phyloP scores from a whole-genome alignment of 2,329 filamentous ascomycete genomes.

The Torrubiellomyces zombiae region DNA sequence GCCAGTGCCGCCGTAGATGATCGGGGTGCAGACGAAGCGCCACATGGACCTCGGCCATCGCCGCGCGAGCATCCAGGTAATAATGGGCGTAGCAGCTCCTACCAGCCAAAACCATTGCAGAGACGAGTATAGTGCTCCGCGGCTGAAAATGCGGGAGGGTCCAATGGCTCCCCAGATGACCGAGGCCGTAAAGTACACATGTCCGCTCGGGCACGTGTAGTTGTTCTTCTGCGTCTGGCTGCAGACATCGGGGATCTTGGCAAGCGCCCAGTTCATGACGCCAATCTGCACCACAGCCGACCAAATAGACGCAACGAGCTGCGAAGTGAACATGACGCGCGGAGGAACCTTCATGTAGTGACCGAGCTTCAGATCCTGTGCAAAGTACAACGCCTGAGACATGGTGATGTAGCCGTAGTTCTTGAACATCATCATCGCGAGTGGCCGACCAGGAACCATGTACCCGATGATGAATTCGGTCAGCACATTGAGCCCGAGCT shows the following conservation, averaged over 20 bases:
- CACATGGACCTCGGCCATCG: slow-evolving; percentile 42
- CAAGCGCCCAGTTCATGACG: slow-evolving; percentile 51
- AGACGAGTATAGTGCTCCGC: slow-evolving; percentile 41
- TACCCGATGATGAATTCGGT: slow-evolving; percentile 62
- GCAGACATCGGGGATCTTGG: slow-evolving; percentile 46
- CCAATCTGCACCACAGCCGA: slow-evolving; percentile 44
- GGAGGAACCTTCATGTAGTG: slow-evolving; percentile 54
- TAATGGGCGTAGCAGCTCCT: slow-evolving; percentile 43
- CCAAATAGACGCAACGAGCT: slow-evolving; percentile 43
- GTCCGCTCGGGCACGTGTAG: slow-evolving; percentile 38
- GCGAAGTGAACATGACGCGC: slow-evolving; percentile 43
- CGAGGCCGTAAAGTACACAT: slow-evolving; percentile 50
- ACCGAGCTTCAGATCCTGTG: slow-evolving; percentile 48
- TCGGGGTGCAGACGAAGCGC: slow-evolving; percentile 50
- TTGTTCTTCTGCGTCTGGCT: slow-evolving; percentile 31
- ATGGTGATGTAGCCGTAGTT: slow-evolving; percentile 56
- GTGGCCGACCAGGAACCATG: slow-evolving; percentile 51
- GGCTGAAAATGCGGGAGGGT: slow-evolving; percentile 51
- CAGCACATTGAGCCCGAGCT: slow-evolving; percentile 52
- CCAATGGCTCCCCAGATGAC: slow-evolving; percentile 62
- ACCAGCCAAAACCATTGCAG: slow-evolving; percentile 59
- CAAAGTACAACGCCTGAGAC: slow-evolving; percentile 47
- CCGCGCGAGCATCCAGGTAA: slow-evolving; percentile 46
- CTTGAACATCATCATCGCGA: slow-evolving; percentile 68
- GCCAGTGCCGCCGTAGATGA: slow-evolving; percentile 49